Evolutionary conservation across 148 eudicot species (phyloP), one percentile per base, ranked within the genome.

Genomic region (Vaccinium vitisidaea): DNA sequence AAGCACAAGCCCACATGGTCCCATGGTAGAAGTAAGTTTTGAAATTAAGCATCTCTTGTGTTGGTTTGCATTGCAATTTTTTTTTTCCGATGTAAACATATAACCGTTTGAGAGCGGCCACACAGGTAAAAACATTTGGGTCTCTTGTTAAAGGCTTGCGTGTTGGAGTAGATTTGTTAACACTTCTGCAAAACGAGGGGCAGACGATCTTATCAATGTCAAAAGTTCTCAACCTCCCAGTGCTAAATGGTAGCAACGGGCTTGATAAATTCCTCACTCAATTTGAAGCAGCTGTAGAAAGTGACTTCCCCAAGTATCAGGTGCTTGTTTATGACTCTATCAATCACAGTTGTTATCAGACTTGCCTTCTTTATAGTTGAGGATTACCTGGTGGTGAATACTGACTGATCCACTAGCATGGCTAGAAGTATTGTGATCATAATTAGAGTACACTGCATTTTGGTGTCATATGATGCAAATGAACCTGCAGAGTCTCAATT

Each of bases 241-340:
- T 87, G 81, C 91, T 94, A 56, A 83, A 87, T 86, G 99, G 93
- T 21, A 86, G 49, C 75, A 87, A 90, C 80, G 96, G 98, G 79
- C 94, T 94, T 83, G 86, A 90, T 85, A 91, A 93, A 86, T 95
- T 90, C 86, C 99, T 97, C 75, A 32, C 83, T 48, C 98, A 97
- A 84, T 93, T 97, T 82, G 98, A 97, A 91, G 98, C 98, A 78
- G 96, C 99, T 83, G 85, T 97, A 73, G 96, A 95, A 76, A 97
- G 99, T 80, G 98, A 95, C 83, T 97, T 97, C 85, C 98, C 98
- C 46, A 91, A 89, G 85, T 92, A 93, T 86, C 98, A 95, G 99
- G 99, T 84, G 83, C 32, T 80, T 67, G 77, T 88, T 78, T 71
- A 14, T 30, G 1, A 50, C 30, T 25, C 32, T 49, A 21, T 84